Base-by-base conservation (phyloP, 441 rosid genomes). In the Melastoma candidum region DNA sequence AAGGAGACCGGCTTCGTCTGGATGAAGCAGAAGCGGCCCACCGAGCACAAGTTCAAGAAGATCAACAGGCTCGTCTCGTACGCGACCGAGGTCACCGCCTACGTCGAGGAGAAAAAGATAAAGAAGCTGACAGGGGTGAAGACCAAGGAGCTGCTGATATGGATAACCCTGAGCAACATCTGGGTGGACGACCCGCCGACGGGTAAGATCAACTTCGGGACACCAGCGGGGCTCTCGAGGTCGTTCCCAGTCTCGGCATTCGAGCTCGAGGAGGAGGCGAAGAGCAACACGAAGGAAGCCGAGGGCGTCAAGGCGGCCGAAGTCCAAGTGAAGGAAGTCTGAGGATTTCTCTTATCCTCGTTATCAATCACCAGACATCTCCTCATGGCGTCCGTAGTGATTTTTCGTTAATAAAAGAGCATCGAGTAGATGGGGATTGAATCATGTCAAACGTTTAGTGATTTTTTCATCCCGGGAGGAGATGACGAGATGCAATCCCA, bases 51-150 rank as follows among this genome's bases (percentile, higher is more conserved):
- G 75, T 92, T 92, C 14, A 85, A 80, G 6, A 68, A 83, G 71
- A 74, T 92, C 4, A 83, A 85, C 12, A 85, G 64, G 71, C 77
- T 50, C 4, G 87, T 72, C 1, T 41, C 63, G 46, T 88, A 92
- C 55, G 89, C 68, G 39, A 56, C 94, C 0, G 95, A 83, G 47
- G 88, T 92, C 64, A 88, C 95, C 0, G 97, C 98, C 0, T 56
- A 63, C 1, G 76, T 79, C 0, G 86, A 77, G 73, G 53, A 59
- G 1, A 63, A 65, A 57, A 87, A 72, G 92, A 87, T 92, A 78
- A 88, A 76, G 95, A 88, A 82, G 66, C 87, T 92, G 7, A 85
- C 80, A 0, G 98, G 98, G 7, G 97, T 92, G 11, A 88, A 88
- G 77, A 76, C 85, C 57, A 88, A 85, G 74, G 98, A 92, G 80